Evolutionary conservation across 1,284 basidiomycete species (phyloP), one percentile per base, ranked within the genome.

Genomic region (Sutorius eximius): DNA sequence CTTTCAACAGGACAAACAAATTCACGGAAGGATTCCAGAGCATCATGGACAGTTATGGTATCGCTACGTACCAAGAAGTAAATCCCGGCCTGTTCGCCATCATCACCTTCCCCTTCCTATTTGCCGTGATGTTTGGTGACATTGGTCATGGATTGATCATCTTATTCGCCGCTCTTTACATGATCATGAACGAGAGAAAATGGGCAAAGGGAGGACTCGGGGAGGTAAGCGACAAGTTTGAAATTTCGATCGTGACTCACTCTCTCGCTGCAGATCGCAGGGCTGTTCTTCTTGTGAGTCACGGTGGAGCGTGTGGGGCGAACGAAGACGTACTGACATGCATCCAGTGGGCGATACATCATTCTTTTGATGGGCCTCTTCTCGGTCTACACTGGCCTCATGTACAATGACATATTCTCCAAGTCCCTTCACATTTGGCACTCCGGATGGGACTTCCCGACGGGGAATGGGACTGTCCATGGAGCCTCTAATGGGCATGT

Each of bases 381-480:
- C 74, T 95, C 96, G 42, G 83, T 95, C 64, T 99, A 94, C 76
- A 98, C 96, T 22, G 96, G 96, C 27, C 80, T 98, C 72, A 88
- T 99, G 71, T 99, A 99, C 81, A 99, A 99, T 82, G 97, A 99
- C 72, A 89, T 99, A 68, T 98, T 98, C 77, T 98, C 95, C 55
- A 95, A 93, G 77, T 85, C 92, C 42, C 81, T 99, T 58, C 87
- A 92, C 70, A 72, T 98, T 62, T 98, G 86, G 81, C 80, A 85
- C 59, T 94, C 96, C 15, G 94, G 90, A 37, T 99, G 95, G 95
- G 77, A 81, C 37, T 95, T 89, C 80, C 84, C 89, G 2, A 77
- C 80, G 30, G 62, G 62, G 15, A 69, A 75, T 43, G 74, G 74
- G 9, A 80, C 81, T 9, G 69, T 85, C 49, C 65, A 40, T 13